These are phyloP conservation scores for Colletotrichum tofieldiae DNA, from an alignment of 2,329 filamentous ascomycete genomes.

Conservation along the genomic window DNA sequence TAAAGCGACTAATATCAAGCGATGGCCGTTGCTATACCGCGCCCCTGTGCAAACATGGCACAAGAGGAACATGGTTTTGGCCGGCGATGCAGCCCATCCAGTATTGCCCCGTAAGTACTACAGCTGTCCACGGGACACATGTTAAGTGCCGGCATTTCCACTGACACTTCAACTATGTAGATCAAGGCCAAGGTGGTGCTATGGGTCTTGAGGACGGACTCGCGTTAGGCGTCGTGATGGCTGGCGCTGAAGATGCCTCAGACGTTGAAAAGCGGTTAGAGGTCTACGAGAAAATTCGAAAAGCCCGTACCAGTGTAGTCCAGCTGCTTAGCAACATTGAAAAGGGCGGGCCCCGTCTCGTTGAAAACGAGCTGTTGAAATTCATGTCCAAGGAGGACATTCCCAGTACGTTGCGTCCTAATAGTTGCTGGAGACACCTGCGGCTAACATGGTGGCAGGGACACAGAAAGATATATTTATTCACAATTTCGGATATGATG, in stretches of 20 bases:
- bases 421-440: not conserved
- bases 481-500: constrained; percentile 46
- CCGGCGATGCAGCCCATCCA: constrained; percentile 57
- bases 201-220: constrained; percentile 56
- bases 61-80: constrained; percentile 51
- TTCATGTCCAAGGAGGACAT: constrained; percentile 50
- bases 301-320: constrained; percentile 52
- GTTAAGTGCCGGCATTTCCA: not conserved
- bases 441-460: not conserved
- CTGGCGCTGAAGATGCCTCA: constrained; percentile 42
- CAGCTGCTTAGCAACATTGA: constrained; percentile 58
- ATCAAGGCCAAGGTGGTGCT: constrained; percentile 57
- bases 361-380: constrained; percentile 49
- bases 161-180: constrained; percentile 43
- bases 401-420: constrained; percentile 47
- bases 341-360: constrained; percentile 50
- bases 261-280: constrained; percentile 47
- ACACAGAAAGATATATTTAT: constrained; percentile 31
- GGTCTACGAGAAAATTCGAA: constrained; percentile 48
- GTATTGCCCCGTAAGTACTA: constrained; percentile 54
- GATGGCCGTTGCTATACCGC: constrained; percentile 55
- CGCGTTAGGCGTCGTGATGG: constrained; percentile 50
- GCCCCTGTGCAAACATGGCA: constrained; percentile 52
- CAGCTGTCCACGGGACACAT: not conserved
- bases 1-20: constrained; percentile 54